phyloP scores from a whole-genome alignment of 768 basidiomycete species.

The Imleria badia region DNA sequence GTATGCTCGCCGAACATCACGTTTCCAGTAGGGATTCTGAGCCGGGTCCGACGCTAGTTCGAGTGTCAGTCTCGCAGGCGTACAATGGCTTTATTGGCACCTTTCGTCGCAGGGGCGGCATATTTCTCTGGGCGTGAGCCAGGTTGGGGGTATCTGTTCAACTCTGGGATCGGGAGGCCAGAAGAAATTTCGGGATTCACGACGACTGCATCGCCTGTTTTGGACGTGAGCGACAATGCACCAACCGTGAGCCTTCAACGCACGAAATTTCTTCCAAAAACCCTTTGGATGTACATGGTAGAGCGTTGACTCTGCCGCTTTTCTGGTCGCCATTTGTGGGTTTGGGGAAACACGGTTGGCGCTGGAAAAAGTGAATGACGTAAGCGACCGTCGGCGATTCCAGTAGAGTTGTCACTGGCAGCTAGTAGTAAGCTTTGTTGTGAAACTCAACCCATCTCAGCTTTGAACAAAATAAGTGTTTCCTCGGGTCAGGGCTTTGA shows the following conservation, averaged over 20 bases:
- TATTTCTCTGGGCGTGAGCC: constrained; percentile 87
- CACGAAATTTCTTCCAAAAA: constrained; percentile 97
- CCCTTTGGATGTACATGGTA: constrained; percentile 89
- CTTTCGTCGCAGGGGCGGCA: constrained; percentile 86
- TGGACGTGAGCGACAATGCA: constrained; percentile 3
- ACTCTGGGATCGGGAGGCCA: constrained; percentile 73
- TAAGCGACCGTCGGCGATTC: constrained; percentile 8
- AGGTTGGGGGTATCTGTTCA: constrained; percentile 83
- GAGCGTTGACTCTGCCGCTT: constrained; percentile 81
- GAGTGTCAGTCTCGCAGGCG: constrained; percentile 9
- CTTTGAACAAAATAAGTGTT: not conserved
- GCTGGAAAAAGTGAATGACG: constrained; percentile 4
- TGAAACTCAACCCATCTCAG: not conserved
- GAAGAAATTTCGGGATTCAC: constrained; percentile 90
- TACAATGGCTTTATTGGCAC: constrained; percentile 36
- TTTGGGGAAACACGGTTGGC: constrained; percentile 4
- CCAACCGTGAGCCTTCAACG: constrained; percentile 29
- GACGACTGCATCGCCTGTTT: constrained; percentile 74
- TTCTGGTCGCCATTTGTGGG: constrained; percentile 66
- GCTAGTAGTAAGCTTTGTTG: not conserved
- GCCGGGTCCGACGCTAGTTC: constrained; percentile 78
- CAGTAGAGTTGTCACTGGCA: no score
- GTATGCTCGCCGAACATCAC: constrained; percentile 89
- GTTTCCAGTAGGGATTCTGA: constrained; percentile 94
- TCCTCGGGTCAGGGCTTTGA: not conserved